These are phyloP conservation scores for Botryosphaeria dothidea DNA, from an alignment of 2,329 filamentous ascomycete genomes.

Conservation along the genomic window DNA sequence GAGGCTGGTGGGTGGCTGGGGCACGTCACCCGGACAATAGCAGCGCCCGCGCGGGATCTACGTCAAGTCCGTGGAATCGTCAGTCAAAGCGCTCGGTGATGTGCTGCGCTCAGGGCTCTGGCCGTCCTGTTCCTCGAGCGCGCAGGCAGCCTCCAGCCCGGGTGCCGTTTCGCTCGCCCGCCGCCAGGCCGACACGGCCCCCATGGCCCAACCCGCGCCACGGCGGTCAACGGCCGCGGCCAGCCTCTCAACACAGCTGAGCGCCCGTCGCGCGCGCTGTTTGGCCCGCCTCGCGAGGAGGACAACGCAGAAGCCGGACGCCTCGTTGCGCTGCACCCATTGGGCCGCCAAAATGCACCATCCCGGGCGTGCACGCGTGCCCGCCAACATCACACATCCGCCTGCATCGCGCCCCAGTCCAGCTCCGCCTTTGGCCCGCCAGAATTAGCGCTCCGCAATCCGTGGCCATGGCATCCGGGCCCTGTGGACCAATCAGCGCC, in stretches of 20 bases:
- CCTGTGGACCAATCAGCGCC: conserved; percentile 1
- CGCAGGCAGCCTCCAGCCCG: neutral
- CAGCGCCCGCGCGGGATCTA: neutral
- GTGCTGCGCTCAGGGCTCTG: conserved; percentile 1
- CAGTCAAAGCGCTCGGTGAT: conserved; percentile 3
- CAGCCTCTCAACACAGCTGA: neutral
- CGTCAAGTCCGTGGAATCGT: neutral
- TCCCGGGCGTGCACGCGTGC: conserved; percentile 6
- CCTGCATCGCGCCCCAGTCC: conserved; percentile 9
- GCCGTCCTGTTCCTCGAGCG: conserved; percentile 3
- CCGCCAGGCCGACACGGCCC: neutral
- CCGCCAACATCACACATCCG: conserved; percentile 1
- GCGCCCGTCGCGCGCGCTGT: neutral
- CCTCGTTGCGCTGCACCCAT: neutral
- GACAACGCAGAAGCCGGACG: conserved; percentile 2
- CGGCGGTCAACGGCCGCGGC: conserved; percentile 2
- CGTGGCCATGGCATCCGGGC: neutral
- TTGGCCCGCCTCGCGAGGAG: neutral
- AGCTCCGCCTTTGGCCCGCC: neutral
- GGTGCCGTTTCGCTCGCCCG: neutral
- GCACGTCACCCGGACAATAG: neutral
- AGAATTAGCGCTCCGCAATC: conserved; percentile 5
- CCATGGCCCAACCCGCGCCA: neutral
- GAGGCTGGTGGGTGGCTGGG: neutral
- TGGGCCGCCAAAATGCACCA: neutral